Evolutionary conservation across 2,329 filamentous ascomycete species (phyloP).

Genomic region (Emmonsiellopsis sp.): DNA sequence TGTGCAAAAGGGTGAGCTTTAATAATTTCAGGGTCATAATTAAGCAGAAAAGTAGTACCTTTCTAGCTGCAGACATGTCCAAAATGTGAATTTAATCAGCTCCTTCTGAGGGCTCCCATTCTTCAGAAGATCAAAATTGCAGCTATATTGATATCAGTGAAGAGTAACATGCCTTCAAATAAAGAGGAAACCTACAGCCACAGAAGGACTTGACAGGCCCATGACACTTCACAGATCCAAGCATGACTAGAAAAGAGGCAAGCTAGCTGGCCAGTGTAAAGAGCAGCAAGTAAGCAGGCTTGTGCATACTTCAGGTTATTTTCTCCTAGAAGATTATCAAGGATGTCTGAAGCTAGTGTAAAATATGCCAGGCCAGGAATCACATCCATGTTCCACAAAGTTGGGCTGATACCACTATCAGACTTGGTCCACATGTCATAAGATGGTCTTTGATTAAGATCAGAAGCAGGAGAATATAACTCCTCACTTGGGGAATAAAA

Average conservation of each 20-base stretch:
- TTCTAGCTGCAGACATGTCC: constrained; percentile 89
- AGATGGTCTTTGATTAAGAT: constrained; percentile 8
- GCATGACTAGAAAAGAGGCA: constrained; percentile 77
- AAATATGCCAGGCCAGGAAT: constrained; percentile 89
- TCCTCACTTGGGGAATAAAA: background rate
- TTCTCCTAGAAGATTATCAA: constrained; percentile 70
- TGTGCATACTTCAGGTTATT: constrained; percentile 78
- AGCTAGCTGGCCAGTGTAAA: constrained; percentile 83
- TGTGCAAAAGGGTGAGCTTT: constrained; percentile 23
- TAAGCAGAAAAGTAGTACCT: constrained; percentile 45
- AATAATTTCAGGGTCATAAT: background rate
- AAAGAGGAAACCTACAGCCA: constrained; percentile 49
- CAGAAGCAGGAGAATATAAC: background rate
- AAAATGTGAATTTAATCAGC: constrained; percentile 67
- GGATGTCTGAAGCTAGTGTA: constrained; percentile 72
- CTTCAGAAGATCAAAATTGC: constrained; percentile 24
- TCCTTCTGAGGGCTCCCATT: constrained; percentile 39
- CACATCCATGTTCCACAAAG: constrained; percentile 61
- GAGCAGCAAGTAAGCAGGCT: constrained; percentile 71
- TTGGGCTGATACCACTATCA: too few relatives aligned
- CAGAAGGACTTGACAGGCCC: constrained; percentile 60
- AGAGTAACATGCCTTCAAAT: background rate
- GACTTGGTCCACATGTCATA: too few relatives aligned
- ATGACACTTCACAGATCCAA: constrained; percentile 54
- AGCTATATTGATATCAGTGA: constrained; percentile 11